phyloP scores from a whole-genome alignment of 1,284 basidiomycete genomes.

The Irpex lacteus region DNA sequence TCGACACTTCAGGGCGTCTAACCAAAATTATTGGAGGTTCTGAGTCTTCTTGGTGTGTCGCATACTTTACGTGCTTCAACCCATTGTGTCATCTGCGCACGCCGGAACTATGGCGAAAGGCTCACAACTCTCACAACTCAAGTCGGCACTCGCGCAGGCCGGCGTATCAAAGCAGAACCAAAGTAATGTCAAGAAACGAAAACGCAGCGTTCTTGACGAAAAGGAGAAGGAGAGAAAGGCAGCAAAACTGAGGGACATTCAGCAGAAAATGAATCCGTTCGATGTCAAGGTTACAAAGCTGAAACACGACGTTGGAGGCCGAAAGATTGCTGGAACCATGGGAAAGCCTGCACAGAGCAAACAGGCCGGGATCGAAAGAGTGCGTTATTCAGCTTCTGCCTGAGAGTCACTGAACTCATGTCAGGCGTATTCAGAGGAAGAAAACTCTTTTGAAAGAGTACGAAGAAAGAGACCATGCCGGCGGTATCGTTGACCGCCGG shows the following conservation, averaged over 20 bases:
- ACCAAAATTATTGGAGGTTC: not conserved
- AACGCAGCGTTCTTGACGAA: conserved; percentile 55
- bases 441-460: conserved; percentile 89
- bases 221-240: conserved; percentile 78
- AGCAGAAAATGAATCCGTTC: conserved; percentile 88
- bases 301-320: conserved; percentile 90
- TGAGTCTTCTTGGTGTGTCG: too few species aligned
- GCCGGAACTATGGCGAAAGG: conserved; percentile 55
- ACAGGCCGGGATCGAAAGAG: conserved; percentile 88
- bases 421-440: conserved; percentile 57
- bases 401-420: not conserved
- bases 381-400: conserved; percentile 33
- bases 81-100: too few species aligned
- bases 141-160: conserved; percentile 75
- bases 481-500: conserved; percentile 90
- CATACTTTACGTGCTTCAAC: too few species aligned
- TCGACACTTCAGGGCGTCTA: not conserved
- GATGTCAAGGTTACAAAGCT: conserved; percentile 88
- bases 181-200: conserved; percentile 63
- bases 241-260: conserved; percentile 83
- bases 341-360: conserved; percentile 87
- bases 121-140: conserved; percentile 86
- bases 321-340: conserved; percentile 79
- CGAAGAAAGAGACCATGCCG: conserved; percentile 74
- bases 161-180: conserved; percentile 60